Evolutionary conservation across 2,329 filamentous ascomycete species (phyloP), one percentile per base, ranked within the genome.

Genomic region (Colletotrichum plurivorum): DNA sequence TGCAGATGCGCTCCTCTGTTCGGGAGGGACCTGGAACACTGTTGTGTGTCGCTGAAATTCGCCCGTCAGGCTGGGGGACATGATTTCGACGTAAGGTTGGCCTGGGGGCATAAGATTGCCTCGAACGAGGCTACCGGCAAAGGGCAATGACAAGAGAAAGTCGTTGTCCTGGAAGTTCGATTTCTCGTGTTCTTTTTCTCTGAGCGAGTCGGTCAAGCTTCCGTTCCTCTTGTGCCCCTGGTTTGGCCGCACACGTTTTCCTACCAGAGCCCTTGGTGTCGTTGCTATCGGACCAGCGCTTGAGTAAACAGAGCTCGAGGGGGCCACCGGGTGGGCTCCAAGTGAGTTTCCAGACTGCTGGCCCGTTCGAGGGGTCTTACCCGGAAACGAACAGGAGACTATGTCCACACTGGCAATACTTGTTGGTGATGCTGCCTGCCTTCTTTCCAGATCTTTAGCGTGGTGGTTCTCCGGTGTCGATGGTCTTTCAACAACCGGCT

Each of bases 41-140:
- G 88, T 89, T 0, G 87, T 90, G 58, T 88, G 83, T 52, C 87
- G 81, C 55, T 84, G 82, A n/a, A 77, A 73, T 27, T 80, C 81
- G 15, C 81, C 80, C 16, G 78, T 78, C 4, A 85, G 85, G 55
- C 83, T 84, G 6, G 88, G 85, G 6, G 87, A 83, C 60, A 90
- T 81, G 43, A 90, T 83, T 51, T 95, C 90, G 48, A 98, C 92
- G 76, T 93, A 94, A 0, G 95, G 90, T 70, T 96, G 93, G 0
- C 89, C 89, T 1, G 95, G 96, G 16, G 94, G 93, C 70, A 97
- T 88, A 6, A 97, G 78, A 67, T 94, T 93, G 15, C 96, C 96
- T 58, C 95, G 89, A 20, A 98, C 95, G 45, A 99, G 88, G 72
- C 93, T 95, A 10, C 95, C 94, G 4, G 92, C 90, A 75, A 94